Percentiles rank a stretch among this genome's conserved stretches.
Conservation (phyloP, 2,329 filamentous ascomycete species). For the Coniochaeta ligniaria region DNA sequence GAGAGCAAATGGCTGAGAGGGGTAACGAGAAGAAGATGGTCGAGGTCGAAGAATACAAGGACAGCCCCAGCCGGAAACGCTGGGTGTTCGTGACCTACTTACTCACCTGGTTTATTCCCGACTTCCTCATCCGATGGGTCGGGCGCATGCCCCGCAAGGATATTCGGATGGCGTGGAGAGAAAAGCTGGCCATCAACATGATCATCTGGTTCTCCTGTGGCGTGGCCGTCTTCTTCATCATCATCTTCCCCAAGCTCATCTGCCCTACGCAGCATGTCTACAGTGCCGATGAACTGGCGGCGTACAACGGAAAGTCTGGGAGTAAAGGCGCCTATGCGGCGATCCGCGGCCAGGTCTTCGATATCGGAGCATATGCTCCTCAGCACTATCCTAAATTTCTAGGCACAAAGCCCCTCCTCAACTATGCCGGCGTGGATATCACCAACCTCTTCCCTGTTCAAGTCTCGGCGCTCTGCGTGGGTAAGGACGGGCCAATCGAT, state of each 20-base stretch:
- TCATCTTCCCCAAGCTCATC: conserved; percentile 79
- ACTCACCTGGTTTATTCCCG: conserved; percentile 82
- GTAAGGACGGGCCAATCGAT: conserved; percentile 57
- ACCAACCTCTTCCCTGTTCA: conserved; percentile 87
- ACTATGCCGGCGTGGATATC: conserved; percentile 84
- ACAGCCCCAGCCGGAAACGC: conserved; percentile 75
- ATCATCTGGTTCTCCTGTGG: conserved; percentile 87
- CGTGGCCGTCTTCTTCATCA: conserved; percentile 78
- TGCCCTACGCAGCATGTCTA: conserved; percentile 89
- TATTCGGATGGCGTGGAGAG: conserved; percentile 86
- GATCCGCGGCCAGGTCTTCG: conserved; percentile 84
- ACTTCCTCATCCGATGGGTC: conserved; percentile 68
- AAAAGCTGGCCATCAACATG: conserved; percentile 97
- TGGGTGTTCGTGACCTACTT: conserved; percentile 82
- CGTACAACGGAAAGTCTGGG: conserved; percentile 64
- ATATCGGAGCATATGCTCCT: conserved; percentile 66
- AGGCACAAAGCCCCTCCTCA: conserved; percentile 57
- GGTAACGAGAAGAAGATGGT: conserved; percentile 84
- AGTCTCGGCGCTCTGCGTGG: conserved; percentile 84
- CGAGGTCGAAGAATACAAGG: conserved; percentile 78
- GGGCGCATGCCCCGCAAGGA: conserved; percentile 90
- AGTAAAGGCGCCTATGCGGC: conserved; percentile 59
- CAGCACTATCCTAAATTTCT: conserved; percentile 67
- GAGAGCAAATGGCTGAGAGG: conserved; percentile 91
- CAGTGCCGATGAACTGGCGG: conserved; percentile 67